phyloP scores from a whole-genome alignment of 169 alveolate genomes.

The Plasmodium coatneyi region DNA sequence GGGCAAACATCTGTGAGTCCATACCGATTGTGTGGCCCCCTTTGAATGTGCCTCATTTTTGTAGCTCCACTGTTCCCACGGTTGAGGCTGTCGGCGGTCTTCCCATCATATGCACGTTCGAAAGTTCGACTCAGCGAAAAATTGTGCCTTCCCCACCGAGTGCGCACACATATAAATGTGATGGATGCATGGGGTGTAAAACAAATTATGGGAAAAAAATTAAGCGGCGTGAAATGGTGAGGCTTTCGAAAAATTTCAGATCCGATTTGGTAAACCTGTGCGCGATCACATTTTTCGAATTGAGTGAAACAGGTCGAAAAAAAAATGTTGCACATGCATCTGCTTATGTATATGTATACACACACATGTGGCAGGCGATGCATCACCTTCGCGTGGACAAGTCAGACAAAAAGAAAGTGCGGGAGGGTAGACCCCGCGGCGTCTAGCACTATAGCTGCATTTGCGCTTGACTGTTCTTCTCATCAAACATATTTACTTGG shows the following conservation, averaged over 20 bases:
- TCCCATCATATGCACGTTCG: background rate
- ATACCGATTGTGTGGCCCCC: no score
- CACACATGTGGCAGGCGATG: background rate
- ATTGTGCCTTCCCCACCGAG: background rate
- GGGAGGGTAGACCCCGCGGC: background rate
- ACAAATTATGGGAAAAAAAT: background rate
- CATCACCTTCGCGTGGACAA: background rate
- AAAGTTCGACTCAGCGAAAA: background rate
- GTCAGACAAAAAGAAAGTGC: background rate
- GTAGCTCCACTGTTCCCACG: background rate
- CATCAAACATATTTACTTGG: conserved; percentile 48
- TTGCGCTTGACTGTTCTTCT: background rate
- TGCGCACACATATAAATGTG: background rate
- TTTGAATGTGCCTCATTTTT: background rate
- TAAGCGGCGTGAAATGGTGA: background rate
- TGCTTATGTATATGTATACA: conserved; percentile 18
- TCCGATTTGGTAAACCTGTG: background rate
- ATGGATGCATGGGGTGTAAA: background rate
- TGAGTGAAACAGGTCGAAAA: background rate
- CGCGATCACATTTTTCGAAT: background rate
- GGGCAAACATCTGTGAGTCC: background rate
- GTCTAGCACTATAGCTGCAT: conserved; percentile 15
- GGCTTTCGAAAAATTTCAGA: background rate
- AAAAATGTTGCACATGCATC: background rate
- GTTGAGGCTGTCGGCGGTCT: background rate